Percentiles rank a stretch among this genome's conserved stretches.
These are phyloP conservation scores for Neonectria ditissima DNA, from an alignment of 2,329 filamentous ascomycete genomes.

Conservation along the genomic window DNA sequence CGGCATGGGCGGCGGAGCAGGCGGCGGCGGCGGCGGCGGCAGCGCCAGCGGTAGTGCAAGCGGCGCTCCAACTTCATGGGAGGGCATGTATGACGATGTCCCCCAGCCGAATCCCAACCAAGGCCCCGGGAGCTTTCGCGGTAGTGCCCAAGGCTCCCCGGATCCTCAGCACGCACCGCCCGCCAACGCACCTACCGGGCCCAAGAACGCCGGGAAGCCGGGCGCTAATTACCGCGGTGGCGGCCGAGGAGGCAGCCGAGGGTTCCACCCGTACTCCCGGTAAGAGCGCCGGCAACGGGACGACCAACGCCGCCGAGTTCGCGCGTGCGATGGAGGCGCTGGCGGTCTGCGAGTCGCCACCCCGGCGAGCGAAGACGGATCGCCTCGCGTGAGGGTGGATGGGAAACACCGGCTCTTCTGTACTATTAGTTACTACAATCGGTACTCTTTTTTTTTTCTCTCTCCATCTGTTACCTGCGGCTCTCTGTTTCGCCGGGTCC, in stretches of 20 bases:
- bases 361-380: neutral
- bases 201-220: constrained; percentile 92
- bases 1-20: constrained; percentile 37
- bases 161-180: constrained; percentile 62
- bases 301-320: constrained; percentile 1
- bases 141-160: constrained; percentile 56
- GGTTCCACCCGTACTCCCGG: constrained; percentile 81
- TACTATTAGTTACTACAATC: constrained; percentile 21
- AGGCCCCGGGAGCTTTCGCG: constrained; percentile 54
- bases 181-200: constrained; percentile 83
- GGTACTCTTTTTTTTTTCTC: constrained; percentile 9
- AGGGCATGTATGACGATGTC: constrained; percentile 98
- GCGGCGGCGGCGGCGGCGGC: constrained; percentile 46
- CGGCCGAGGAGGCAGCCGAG: constrained; percentile 78
- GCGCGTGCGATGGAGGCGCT: constrained; percentile 2
- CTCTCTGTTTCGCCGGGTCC: constrained; percentile 10
- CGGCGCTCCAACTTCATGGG: constrained; percentile 86
- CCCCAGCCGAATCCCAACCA: constrained; percentile 79
- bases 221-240: constrained; percentile 95
- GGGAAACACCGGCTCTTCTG: constrained; percentile 15
- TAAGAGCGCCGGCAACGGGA: constrained; percentile 31
- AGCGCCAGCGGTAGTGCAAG: constrained; percentile 55
- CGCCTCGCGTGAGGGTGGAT: neutral
- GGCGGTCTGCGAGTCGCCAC: neutral
- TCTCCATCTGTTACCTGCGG: constrained; percentile 9